Evolutionary conservation across 495 filamentous ascomycete species (phyloP).

Genomic region (Trichocladium antarcticum): DNA sequence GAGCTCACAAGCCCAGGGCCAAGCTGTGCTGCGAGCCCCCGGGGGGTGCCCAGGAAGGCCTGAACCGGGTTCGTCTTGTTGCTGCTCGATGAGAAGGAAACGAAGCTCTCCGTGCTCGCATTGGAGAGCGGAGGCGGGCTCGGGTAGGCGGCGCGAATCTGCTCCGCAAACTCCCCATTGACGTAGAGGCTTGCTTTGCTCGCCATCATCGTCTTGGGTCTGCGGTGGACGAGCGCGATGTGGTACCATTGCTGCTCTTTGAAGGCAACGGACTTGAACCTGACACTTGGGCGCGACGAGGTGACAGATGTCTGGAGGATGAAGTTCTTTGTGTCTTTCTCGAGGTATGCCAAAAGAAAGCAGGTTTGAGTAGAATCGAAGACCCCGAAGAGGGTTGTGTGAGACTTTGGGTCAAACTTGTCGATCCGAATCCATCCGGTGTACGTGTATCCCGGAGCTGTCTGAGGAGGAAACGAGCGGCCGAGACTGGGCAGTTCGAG

Average conservation of each 20-base stretch:
- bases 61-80: conserved; percentile 59
- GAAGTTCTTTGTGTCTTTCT: conserved; percentile 88
- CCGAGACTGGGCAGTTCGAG: conserved; percentile 77
- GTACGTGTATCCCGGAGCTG: conserved; percentile 73
- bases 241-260: conserved; percentile 78
- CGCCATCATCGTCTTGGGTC: conserved; percentile 58
- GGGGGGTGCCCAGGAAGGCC: conserved; percentile 86
- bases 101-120: conserved; percentile 48
- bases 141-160: conserved; percentile 82
- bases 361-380: conserved; percentile 89
- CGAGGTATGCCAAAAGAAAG: conserved; percentile 86
- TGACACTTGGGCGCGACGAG: conserved; percentile 74
- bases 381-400: conserved; percentile 92
- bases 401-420: conserved; percentile 67
- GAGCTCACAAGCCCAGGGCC: conserved; percentile 66
- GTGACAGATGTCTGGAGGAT: conserved; percentile 93
- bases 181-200: conserved; percentile 84
- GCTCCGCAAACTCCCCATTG: conserved; percentile 86
- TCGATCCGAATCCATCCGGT: conserved; percentile 81
- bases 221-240: conserved; percentile 71
- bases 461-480: conserved; percentile 63
- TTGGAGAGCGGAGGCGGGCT: conserved; percentile 51
- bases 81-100: conserved; percentile 46
- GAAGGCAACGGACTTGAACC: conserved; percentile 77
- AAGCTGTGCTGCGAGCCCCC: conserved; percentile 71